Evolutionary conservation across 2,329 filamentous ascomycete genomes (phyloP), one percentile per base, ranked within the genome.

Genomic region (Trichoderma guizhouense): DNA sequence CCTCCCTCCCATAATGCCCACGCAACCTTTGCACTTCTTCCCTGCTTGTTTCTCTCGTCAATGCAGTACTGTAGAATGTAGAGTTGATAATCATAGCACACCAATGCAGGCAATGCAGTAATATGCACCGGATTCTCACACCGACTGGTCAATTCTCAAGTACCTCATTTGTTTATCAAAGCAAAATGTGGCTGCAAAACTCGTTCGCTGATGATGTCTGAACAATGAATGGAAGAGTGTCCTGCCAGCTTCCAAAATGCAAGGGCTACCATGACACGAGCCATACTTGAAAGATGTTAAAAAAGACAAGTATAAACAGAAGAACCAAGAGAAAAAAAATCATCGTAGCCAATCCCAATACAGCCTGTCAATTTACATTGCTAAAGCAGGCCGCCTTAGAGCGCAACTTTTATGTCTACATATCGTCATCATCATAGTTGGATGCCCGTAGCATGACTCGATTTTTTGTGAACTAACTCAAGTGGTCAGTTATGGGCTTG

Each of bases 191-290:
- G 64, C 28, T 26, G 47, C 58, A 72, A 63, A 57, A 58, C 63
- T 62, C 26, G 58, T 58, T 62, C 39, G 64, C 39, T 64, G 64
- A 63, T 30, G 69, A 32, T 24, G 64, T 63, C n/a, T 68, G 64
- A 72, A 61, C 11, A 69, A 65, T 71, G 68, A 64, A 60, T 61
- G 70, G 55, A 68, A 72, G 55, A 63, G 63, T 36, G 60, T 69
- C 60, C 65, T 55, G 71, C 66, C 55, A 69, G 58, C 61, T 69
- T 70, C 65, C 65, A 69, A 43, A 43, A 65, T 60, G 47, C 60
- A 69, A 69, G 30, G 63, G 63, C 34, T 53, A 64, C 71, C 58
- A 51, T 57, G 53, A 65, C 65, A 61, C 14, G 18, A 39, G 61
- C 34, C 28, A 60, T 34, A 65, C 36, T 53, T 62, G 58, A 47